phyloP scores from a whole-genome alignment of 768 basidiomycete genomes.

The Mycena galericulata region DNA sequence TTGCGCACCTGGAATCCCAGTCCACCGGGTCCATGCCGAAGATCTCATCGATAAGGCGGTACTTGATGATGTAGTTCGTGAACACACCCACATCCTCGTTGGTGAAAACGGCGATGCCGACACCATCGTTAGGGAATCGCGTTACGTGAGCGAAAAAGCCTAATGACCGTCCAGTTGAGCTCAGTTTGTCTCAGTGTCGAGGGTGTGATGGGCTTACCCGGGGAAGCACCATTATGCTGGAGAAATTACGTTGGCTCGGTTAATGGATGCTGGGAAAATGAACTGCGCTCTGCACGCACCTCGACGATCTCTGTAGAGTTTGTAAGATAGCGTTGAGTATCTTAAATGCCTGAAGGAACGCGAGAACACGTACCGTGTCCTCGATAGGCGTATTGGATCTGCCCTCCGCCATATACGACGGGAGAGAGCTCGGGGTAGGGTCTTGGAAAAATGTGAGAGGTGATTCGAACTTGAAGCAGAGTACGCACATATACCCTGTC shows the following conservation, averaged over 20 bases:
- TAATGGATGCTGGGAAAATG: no score
- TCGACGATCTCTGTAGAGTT: conserved; percentile 2
- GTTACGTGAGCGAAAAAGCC: neutral
- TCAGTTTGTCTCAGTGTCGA: neutral
- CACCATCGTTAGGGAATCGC: neutral
- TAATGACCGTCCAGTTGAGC: neutral
- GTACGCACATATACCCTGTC: neutral
- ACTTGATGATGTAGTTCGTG: neutral
- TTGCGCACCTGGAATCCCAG: conserved; percentile 3
- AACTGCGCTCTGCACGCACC: neutral
- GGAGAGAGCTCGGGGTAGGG: neutral
- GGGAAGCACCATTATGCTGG: neutral
- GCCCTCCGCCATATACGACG: neutral
- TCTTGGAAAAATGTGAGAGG: neutral
- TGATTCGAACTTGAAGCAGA: neutral
- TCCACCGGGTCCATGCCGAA: neutral
- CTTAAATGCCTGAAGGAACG: neutral
- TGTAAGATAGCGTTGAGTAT: neutral
- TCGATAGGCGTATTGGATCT: neutral
- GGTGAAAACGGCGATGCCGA: conserved; percentile 12
- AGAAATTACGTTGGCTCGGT: neutral
- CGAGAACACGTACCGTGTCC: neutral
- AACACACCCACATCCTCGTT: neutral
- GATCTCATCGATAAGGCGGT: conserved; percentile 3
- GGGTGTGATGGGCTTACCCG: neutral